A percentile compares a stretch with the other conserved stretches of the same genome.
Evolutionary conservation across 192 early-diverging fungal species (phyloP).

Genomic region (Gorgonomyces haynaldii): DNA sequence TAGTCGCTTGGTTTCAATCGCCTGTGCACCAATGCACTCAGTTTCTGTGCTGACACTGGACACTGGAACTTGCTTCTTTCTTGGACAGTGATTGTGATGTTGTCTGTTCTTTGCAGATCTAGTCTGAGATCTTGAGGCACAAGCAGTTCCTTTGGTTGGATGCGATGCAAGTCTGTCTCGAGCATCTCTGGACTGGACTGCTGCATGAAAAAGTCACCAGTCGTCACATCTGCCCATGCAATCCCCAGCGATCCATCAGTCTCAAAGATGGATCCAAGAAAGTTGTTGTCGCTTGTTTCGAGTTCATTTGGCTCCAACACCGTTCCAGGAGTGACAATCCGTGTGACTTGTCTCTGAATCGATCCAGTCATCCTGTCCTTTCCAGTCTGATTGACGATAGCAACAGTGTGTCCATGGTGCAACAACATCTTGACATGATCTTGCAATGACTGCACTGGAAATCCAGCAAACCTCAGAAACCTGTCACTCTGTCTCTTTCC

Average conservation of each 20-base stretch:
- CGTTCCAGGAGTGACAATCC: slow-evolving; percentile 81
- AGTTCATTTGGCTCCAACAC: slow-evolving; percentile 54
- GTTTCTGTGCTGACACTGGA: background rate
- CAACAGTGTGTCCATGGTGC: slow-evolving; percentile 26
- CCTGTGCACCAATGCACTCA: too few relatives aligned
- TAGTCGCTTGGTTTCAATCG: background rate
- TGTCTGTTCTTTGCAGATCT: too few relatives aligned
- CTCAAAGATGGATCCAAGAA: slow-evolving; percentile 45
- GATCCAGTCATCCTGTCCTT: slow-evolving; percentile 11
- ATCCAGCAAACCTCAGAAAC: slow-evolving; percentile 19
- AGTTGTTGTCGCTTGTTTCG: slow-evolving; percentile 49
- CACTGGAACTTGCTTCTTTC: background rate
- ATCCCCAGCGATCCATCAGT: slow-evolving; percentile 40
- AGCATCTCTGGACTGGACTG: slow-evolving; percentile 35
- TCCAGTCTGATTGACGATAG: slow-evolving; percentile 27
- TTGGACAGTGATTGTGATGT: too few relatives aligned
- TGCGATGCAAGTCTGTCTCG: slow-evolving; percentile 60
- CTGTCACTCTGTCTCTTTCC: background rate
- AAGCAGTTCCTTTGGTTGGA: slow-evolving; percentile 76
- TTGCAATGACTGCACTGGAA: slow-evolving; percentile 16
- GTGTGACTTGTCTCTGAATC: slow-evolving; percentile 53
- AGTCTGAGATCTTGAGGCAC: background rate
- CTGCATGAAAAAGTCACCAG: slow-evolving; percentile 74
- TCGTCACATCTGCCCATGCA: slow-evolving; percentile 85
- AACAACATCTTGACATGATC: slow-evolving; percentile 21